Base-by-base conservation (phyloP, 441 rosid genomes). In the Gossypium schwendimanii region DNA sequence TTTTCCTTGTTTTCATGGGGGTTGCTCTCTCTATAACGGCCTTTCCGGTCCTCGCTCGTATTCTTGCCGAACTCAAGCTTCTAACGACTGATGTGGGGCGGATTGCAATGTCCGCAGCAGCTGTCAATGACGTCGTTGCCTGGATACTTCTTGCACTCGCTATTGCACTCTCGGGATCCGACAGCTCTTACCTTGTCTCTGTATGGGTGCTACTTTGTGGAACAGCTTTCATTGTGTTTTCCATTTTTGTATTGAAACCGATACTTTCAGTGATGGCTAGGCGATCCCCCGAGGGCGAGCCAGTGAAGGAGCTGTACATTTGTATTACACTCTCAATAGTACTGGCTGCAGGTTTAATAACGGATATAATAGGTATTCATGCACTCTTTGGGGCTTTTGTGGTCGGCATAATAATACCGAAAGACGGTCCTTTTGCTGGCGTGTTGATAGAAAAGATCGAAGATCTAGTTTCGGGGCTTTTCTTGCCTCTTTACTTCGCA, bases 61-160 rank as follows among this genome's bases (percentile, higher is more conserved):
- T 88, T 65, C 82, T 88, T 12, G 92, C 92, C 17, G 92, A 88
- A 82, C 86, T 88, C 60, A 88, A 88, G 76, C 89, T 88, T 53
- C 87, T 88, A 72, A 86, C 92, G 11, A 86, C 92, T 14, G 87
- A 86, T 52, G 60, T 88, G 39, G 90, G 90, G 60, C 88, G 87
- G 54, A 84, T 85, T 24, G 92, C 92, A 1, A 86, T 88, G 92
- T 85, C 90, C 8, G 92, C 92, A 1, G 90, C 92, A 0, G 92
- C 90, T 0, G 87, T 88, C 31, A 85, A 88, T 0, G 90, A 88
- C 14, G 81, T 88, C 12, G 90, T 83, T 0, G 92, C 90, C 7
- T 88, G 90, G 90, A 81, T 88, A 65, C 88, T 88, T 54, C 85
- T 88, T 0, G 92, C 90, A 1, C 89, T 88, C 14, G 90, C 92